A percentile compares a stretch with the other conserved stretches of the same genome.
These are phyloP conservation scores for Citrullus amarus DNA, from an alignment of 306 rosid species.

Conservation along the genomic window DNA sequence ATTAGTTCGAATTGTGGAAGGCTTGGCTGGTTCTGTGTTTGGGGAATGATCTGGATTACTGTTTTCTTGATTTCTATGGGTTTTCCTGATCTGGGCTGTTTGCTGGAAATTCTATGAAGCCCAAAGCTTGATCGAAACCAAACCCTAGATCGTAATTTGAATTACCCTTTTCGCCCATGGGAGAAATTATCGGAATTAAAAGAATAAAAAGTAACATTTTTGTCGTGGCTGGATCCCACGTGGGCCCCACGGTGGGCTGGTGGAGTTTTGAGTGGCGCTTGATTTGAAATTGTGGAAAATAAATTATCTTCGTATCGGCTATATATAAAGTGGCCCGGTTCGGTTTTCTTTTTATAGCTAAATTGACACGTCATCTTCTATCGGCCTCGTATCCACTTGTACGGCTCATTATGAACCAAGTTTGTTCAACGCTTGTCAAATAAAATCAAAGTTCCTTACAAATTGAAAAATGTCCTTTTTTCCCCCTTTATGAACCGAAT, in stretches of 20 bases:
- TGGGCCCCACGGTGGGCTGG: not conserved
- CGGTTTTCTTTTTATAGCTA: not conserved
- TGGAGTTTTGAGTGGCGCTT: slow-evolving; percentile 3
- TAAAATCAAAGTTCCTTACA: not conserved
- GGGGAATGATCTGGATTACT: not conserved
- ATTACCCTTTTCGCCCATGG: not conserved
- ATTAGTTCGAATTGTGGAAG: not conserved
- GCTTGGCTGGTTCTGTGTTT: not conserved
- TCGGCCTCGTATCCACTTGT: not conserved
- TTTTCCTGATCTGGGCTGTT: slow-evolving; percentile 7
- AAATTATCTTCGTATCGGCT: not conserved
- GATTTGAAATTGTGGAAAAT: not conserved
- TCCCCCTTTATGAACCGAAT: not conserved
- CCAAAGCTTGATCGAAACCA: slow-evolving; percentile 19
- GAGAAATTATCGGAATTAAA: not conserved
- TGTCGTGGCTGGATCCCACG: not conserved
- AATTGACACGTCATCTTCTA: not conserved
- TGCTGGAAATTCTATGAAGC: slow-evolving; percentile 19
- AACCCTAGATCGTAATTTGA: not conserved
- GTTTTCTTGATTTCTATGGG: not conserved
- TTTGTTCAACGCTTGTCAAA: not conserved
- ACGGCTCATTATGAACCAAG: not conserved
- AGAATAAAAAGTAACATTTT: not conserved
- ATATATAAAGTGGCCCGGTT: not conserved
- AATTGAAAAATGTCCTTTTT: not conserved